Conservation (phyloP, 257 asterid genomes). For the Solanum sejunctum region DNA sequence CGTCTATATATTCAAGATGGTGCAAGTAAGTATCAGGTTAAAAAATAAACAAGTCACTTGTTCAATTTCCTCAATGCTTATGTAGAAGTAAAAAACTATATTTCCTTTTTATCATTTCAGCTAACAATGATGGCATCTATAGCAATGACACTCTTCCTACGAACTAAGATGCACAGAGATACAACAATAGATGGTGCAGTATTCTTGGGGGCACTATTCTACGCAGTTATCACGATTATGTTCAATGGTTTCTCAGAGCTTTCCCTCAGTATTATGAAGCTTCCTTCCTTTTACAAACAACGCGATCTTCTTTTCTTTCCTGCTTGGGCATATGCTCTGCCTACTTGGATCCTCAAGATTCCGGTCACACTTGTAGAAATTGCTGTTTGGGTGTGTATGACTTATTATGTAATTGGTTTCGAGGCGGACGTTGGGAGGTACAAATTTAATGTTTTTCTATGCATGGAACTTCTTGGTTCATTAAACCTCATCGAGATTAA, state of each 20-base stretch:
- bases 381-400: slow-evolving; percentile 20
- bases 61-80: background rate
- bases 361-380: slow-evolving; percentile 39
- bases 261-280: slow-evolving; percentile 49
- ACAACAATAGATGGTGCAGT: slow-evolving; percentile 41
- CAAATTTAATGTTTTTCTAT: background rate
- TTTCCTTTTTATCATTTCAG: slow-evolving; percentile 8
- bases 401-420: slow-evolving; percentile 48
- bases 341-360: slow-evolving; percentile 56
- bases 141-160: slow-evolving; percentile 50
- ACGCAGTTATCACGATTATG: slow-evolving; percentile 35
- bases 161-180: slow-evolving; percentile 38
- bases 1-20: slow-evolving; percentile 55
- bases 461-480: background rate
- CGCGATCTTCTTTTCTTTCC: slow-evolving; percentile 70
- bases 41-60: background rate
- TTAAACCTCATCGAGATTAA: background rate
- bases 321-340: slow-evolving; percentile 71
- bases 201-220: slow-evolving; percentile 64
- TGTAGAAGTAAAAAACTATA: background rate
- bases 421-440: slow-evolving; percentile 28
- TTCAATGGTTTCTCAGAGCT: slow-evolving; percentile 72
- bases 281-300: slow-evolving; percentile 74
- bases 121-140: slow-evolving; percentile 45
- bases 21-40: slow-evolving; percentile 32